These are phyloP conservation scores for Diaporthe eres DNA, from an alignment of 2,329 filamentous ascomycete species.

Conservation along the genomic window DNA sequence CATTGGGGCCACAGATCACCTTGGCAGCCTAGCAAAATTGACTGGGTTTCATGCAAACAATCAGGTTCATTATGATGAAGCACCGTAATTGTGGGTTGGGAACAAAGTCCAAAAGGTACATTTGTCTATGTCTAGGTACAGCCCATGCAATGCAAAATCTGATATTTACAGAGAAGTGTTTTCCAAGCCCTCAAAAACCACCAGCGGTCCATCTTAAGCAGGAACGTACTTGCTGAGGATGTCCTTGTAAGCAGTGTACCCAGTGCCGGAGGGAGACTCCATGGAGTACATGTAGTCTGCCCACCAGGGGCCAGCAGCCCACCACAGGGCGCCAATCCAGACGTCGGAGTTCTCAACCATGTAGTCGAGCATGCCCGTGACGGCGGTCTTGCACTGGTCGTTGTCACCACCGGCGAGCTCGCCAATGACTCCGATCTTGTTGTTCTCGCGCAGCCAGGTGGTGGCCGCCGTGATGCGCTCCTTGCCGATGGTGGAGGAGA, in stretches of 20 bases:
- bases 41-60: background rate
- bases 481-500: conserved; percentile 62
- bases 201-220: background rate
- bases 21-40: background rate
- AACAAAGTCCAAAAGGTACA: background rate
- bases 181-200: background rate
- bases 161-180: conserved; percentile 36
- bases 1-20: background rate
- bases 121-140: conserved; percentile 25
- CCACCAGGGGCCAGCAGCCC: conserved; percentile 72
- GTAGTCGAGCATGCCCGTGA: conserved; percentile 66
- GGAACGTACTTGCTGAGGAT: conserved; percentile 40
- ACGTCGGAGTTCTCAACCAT: conserved; percentile 69
- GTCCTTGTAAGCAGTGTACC: conserved; percentile 50
- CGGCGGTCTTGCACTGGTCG: conserved; percentile 63
- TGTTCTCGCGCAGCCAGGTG: conserved; percentile 68
- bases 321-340: conserved; percentile 71
- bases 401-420: conserved; percentile 71
- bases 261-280: conserved; percentile 60
- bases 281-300: conserved; percentile 62
- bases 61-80: background rate
- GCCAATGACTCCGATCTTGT: conserved; percentile 68
- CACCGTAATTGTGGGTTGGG: background rate
- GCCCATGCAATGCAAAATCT: conserved; percentile 12
- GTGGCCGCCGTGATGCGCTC: conserved; percentile 65